Evolutionary conservation across 2,329 filamentous ascomycete species (phyloP), one percentile per base, ranked within the genome.

Genomic region (Trichoderma brevicompactum): DNA sequence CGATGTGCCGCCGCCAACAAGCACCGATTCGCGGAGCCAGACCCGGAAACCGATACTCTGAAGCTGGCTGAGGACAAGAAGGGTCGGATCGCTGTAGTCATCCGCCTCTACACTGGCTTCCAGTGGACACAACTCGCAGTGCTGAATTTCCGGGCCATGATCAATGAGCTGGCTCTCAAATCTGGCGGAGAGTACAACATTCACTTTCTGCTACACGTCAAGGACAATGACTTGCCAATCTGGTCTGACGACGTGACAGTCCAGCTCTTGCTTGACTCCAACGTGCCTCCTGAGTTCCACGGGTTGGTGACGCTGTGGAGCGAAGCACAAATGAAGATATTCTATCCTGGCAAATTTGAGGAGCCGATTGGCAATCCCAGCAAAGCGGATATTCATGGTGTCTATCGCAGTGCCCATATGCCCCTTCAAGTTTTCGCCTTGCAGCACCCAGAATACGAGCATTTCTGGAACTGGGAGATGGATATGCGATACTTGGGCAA

Each of bases 171-270:
- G 9, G 87, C 89, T 7, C 80, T 97, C 55, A 82, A 87, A 64
- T 94, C 91, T 0, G 92, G 92, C 38, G 91, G 90, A 53, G 92
- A 96, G 74, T 96, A 95, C 71, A 84, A 85, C 5, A 83, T 96
- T 3, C 92, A 95, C 75, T 92, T 97, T 74, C 81, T 96, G 41
- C 84, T 96, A 44, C 92, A 96, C 70, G 91, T 96, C 69, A 92
- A 92, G 71, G 90, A 96, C 75, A 85, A 90, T 70, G 87, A 91
- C 71, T 79, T 89, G 48, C 91, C 90, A 50, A 92, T 96, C 70
- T 96, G 91, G 90, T 87, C 91, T 0, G 92, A 95, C 71, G 86
- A 90, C 17, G 83, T 85, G 38, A 89, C 88, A 0, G 92, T 92
- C 66, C 85, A 92, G 70, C 82, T 85, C 15, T 85, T 94, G 72